Conservation (phyloP, 352 stramenopile genomes). For the Elongisporangium senticosum region DNA sequence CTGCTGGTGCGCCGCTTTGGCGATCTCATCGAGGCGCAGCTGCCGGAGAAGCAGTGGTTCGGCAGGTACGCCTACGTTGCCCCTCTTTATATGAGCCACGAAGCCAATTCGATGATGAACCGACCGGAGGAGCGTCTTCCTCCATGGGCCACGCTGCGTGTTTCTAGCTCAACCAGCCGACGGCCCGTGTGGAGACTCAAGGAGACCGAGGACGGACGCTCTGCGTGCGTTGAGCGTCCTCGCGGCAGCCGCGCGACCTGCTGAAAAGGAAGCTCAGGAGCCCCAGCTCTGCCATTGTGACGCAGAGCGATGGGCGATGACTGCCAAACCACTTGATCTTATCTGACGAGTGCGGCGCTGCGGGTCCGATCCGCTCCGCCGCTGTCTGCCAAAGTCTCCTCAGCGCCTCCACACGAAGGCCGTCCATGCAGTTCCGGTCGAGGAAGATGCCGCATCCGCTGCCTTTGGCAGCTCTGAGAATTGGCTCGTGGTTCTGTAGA, state of each 20-base stretch:
- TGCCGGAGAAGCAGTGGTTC: slow-evolving; percentile 88
- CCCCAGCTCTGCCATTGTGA: background rate
- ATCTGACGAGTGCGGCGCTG: slow-evolving; percentile 38
- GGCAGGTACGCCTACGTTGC: slow-evolving; percentile 33
- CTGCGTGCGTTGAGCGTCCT: slow-evolving; percentile 1
- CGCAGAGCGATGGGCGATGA: slow-evolving; percentile 27
- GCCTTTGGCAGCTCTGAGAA: slow-evolving; percentile 26
- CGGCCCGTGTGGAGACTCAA: background rate
- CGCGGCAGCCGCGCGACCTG: slow-evolving; percentile 1
- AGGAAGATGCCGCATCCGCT: background rate
- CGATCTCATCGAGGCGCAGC: slow-evolving; percentile 54
- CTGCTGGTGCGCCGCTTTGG: slow-evolving; percentile 66
- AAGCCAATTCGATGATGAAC: slow-evolving; percentile 40
- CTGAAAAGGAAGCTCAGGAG: background rate
- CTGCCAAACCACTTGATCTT: slow-evolving; percentile 89
- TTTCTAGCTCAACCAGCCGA: background rate
- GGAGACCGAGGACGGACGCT: background rate
- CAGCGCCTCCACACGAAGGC: background rate
- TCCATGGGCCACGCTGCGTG: background rate
- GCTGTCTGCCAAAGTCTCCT: background rate
- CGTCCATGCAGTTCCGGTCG: background rate
- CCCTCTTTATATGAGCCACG: slow-evolving; percentile 7
- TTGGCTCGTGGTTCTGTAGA: slow-evolving; percentile 1
- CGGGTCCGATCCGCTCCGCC: slow-evolving; percentile 8
- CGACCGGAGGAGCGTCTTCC: slow-evolving; percentile 3